These are phyloP conservation scores for Boletus subparvulus DNA, from an alignment of 768 basidiomycete species.

Conservation along the genomic window DNA sequence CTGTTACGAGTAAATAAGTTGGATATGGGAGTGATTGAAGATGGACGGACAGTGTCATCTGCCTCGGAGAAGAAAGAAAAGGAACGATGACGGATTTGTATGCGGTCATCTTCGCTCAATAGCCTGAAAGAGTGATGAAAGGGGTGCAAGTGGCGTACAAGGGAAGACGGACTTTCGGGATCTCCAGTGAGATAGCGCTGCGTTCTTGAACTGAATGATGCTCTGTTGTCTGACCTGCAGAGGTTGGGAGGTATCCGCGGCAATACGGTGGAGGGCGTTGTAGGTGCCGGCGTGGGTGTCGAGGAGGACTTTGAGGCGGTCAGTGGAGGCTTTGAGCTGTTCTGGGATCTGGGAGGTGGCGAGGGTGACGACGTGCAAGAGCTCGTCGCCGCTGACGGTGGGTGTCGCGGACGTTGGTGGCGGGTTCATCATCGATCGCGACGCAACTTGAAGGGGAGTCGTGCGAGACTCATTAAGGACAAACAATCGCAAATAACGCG, in stretches of 20 bases:
- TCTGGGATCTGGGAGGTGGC: slow-evolving; percentile 73
- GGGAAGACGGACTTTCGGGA: slow-evolving; percentile 59
- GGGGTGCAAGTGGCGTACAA: not conserved
- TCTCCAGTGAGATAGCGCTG: slow-evolving; percentile 70
- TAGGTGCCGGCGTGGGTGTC: slow-evolving; percentile 65
- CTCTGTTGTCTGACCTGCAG: slow-evolving; percentile 72
- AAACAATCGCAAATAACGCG: slow-evolving; percentile 48
- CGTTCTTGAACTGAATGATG: slow-evolving; percentile 89
- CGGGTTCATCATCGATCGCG: slow-evolving; percentile 24
- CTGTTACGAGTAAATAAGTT: slow-evolving; percentile 29
- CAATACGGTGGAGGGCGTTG: slow-evolving; percentile 72
- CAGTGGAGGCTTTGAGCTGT: slow-evolving; percentile 46
- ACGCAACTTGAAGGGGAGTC: not conserved
- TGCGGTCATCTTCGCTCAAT: slow-evolving; percentile 65
- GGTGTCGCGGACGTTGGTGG: slow-evolving; percentile 18
- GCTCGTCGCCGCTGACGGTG: slow-evolving; percentile 57
- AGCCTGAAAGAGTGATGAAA: slow-evolving; percentile 44
- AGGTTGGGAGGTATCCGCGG: slow-evolving; percentile 58
- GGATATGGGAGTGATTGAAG: not conserved
- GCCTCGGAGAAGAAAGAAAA: slow-evolving; percentile 70
- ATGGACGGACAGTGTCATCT: slow-evolving; percentile 64
- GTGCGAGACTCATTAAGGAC: slow-evolving; percentile 6
- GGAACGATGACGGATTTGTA: slow-evolving; percentile 61
- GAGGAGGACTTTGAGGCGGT: slow-evolving; percentile 65
- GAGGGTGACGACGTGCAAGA: slow-evolving; percentile 62